Conservation (phyloP, 148 eudicot genomes). For the Heliosperma pusillum region DNA sequence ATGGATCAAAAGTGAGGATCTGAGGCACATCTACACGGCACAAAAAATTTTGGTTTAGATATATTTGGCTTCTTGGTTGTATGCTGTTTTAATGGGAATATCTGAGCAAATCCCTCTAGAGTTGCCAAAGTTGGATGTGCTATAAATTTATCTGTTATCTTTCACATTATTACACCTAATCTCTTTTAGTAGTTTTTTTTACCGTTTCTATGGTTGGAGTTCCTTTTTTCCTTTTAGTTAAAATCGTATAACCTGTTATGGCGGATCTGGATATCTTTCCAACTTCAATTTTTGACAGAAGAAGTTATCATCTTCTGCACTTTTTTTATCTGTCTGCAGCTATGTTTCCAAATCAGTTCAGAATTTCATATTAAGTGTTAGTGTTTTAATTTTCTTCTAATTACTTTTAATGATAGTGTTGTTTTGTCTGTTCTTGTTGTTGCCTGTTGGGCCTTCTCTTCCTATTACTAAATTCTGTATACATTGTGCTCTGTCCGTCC, state of each 20-base stretch:
- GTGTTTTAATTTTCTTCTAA: neutral
- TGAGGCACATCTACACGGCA: neutral
- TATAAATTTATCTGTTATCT: neutral
- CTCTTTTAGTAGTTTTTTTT: neutral
- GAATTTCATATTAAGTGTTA: neutral
- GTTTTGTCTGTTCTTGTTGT: slow-evolving; percentile 2
- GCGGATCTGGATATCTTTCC: neutral
- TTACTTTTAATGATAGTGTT: neutral
- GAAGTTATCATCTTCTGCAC: neutral
- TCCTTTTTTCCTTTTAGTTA: neutral
- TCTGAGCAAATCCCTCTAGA: neutral
- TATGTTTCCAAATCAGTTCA: neutral
- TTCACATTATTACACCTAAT: neutral
- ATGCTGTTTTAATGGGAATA: neutral
- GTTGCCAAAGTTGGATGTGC: neutral
- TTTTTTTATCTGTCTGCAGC: neutral
- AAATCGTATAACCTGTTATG: neutral
- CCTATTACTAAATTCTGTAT: neutral
- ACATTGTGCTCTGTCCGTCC: neutral
- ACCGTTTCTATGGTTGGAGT: neutral
- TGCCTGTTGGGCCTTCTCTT: slow-evolving; percentile 1
- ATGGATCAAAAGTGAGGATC: neutral
- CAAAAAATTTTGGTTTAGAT: neutral
- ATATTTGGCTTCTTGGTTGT: neutral
- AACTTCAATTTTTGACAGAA: neutral